These are phyloP conservation scores for Neurospora sp. DNA, from an alignment of 495 filamentous ascomycete species.

Conservation along the genomic window DNA sequence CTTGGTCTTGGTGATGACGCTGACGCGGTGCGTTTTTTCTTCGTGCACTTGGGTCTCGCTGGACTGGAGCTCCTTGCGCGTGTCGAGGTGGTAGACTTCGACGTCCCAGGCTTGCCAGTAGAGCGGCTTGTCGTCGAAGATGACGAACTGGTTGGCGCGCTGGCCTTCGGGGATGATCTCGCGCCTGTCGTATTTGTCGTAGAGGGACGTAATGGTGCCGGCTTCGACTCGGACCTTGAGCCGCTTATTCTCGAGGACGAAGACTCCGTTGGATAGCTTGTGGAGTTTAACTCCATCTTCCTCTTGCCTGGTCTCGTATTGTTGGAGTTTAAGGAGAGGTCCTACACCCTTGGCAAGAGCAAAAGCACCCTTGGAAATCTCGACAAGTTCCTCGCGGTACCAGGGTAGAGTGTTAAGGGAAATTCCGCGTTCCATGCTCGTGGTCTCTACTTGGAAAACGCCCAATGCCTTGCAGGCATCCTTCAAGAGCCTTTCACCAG, in stretches of 20 bases:
- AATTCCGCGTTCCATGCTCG: constrained; percentile 30
- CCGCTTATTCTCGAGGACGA: constrained; percentile 66
- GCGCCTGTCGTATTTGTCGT: constrained; percentile 57
- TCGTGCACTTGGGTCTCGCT: constrained; percentile 62
- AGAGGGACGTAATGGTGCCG: constrained; percentile 73
- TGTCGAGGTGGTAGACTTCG: constrained; percentile 89
- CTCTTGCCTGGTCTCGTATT: constrained; percentile 32
- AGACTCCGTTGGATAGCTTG: constrained; percentile 58
- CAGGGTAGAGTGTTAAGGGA: constrained; percentile 80
- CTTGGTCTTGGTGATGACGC: constrained; percentile 67
- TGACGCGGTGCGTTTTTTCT: constrained; percentile 61
- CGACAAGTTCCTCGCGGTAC: constrained; percentile 62
- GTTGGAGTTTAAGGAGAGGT: constrained; percentile 38
- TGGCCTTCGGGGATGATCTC: constrained; percentile 70
- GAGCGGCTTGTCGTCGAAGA: constrained; percentile 95
- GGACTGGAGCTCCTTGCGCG: constrained; percentile 61
- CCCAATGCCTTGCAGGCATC: constrained; percentile 60
- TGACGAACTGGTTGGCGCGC: constrained; percentile 84
- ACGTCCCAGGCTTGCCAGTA: constrained; percentile 99
- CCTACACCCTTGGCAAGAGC: constrained; percentile 42
- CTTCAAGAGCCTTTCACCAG: constrained; percentile 58
- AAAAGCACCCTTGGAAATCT: constrained; percentile 38
- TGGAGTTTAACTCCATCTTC: constrained; percentile 48
- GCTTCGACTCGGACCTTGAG: constrained; percentile 59
- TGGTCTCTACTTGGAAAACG: constrained; percentile 31